Evolutionary conservation across 108 stramenopile genomes (phyloP).

Genomic region (Aurantiochytrium sp.): DNA sequence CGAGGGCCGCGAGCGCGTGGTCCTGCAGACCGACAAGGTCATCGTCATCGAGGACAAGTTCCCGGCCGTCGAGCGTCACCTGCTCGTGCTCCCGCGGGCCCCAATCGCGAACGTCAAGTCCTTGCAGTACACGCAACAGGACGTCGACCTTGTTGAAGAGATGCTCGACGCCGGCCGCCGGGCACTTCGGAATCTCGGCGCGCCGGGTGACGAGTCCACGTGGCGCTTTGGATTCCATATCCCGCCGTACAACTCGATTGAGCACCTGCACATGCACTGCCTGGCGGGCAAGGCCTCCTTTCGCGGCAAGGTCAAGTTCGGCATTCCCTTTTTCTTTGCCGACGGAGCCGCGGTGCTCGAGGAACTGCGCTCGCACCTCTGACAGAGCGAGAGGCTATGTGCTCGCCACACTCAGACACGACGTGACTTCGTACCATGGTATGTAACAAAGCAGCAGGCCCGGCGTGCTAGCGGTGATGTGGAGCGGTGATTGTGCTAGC

Average conservation of each 20-base stretch:
- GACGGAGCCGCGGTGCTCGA: background rate
- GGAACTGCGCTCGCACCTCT: background rate
- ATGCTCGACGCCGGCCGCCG: background rate
- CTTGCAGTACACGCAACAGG: background rate
- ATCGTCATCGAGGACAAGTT: background rate
- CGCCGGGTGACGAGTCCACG: background rate
- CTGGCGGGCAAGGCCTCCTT: background rate
- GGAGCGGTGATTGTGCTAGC: no score
- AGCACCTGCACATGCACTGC: constrained; percentile 36
- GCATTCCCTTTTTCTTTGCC: background rate
- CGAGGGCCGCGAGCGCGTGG: background rate
- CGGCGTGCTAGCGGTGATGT: no score
- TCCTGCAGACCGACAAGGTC: background rate
- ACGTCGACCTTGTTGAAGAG: background rate
- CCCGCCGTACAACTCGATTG: constrained; percentile 34
- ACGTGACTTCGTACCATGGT: no score
- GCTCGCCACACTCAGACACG: no score
- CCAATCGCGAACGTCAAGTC: background rate
- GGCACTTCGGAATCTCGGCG: background rate
- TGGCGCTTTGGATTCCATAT: constrained; percentile 32
- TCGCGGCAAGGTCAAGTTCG: background rate
- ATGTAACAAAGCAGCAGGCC: no score
- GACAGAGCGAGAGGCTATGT: no score
- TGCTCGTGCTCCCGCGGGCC: background rate
- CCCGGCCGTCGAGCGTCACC: background rate